Percentiles rank a stretch among this genome's conserved stretches.
phyloP scores from a whole-genome alignment of 2,329 filamentous ascomycete species.

The Colletotrichum navitas region DNA sequence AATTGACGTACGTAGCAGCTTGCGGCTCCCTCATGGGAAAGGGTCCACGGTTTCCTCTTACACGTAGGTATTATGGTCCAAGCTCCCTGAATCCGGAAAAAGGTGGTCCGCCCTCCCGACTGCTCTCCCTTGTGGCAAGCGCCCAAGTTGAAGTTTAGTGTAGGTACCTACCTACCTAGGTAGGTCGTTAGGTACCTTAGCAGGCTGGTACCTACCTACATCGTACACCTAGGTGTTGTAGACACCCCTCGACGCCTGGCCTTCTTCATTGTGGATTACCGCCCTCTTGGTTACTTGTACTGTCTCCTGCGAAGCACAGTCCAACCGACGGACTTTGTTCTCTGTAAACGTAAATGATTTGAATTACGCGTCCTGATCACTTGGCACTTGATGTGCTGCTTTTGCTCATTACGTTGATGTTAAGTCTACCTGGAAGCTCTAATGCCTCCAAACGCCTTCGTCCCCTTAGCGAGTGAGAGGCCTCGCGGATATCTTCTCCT shows the following conservation, averaged over 20 bases:
- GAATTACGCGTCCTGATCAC: neutral
- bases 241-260: neutral
- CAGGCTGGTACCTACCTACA: too few relatives aligned
- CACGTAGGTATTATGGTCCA: conserved; percentile 44
- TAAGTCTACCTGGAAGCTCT: neutral
- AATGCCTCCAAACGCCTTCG: neutral
- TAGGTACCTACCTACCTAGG: neutral
- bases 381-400: neutral
- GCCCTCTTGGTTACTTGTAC: neutral
- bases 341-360: neutral
- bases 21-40: conserved; percentile 30
- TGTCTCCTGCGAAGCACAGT: neutral
- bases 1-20: conserved; percentile 35
- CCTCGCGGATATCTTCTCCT: conserved; percentile 43
- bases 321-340: neutral
- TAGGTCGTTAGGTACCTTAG: too few relatives aligned
- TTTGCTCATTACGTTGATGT: conserved; percentile 1
- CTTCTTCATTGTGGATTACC: neutral
- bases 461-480: conserved; percentile 7
- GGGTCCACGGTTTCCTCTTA: conserved; percentile 48
- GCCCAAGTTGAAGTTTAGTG: neutral
- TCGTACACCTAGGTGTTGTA: neutral
- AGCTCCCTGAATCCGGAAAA: conserved; percentile 45
- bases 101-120: conserved; percentile 28
- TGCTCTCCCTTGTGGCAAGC: neutral